These are phyloP conservation scores for Lactuca sativa DNA, from an alignment of 129 eudicot species.

Conservation along the genomic window DNA sequence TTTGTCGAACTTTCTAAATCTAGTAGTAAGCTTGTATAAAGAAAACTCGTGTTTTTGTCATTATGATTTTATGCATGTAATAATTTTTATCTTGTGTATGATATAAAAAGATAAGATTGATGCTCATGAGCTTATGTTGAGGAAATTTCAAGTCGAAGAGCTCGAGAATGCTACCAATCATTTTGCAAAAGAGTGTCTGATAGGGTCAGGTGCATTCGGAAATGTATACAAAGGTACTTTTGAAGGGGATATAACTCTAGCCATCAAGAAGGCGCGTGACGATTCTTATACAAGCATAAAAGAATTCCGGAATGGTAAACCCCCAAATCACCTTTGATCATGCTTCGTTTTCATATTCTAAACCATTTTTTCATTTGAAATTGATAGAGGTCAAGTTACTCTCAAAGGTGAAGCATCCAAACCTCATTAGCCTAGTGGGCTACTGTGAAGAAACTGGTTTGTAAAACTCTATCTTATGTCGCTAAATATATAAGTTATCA, in stretches of 20 bases:
- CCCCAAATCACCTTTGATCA: neutral
- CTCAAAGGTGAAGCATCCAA: constrained; percentile 74
- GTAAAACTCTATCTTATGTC: constrained; percentile 13
- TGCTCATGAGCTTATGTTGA: constrained; percentile 53
- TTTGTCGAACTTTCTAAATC: neutral
- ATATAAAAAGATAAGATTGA: constrained; percentile 44
- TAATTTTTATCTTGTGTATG: neutral
- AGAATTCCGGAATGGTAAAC: constrained; percentile 72
- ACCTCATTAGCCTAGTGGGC: constrained; percentile 72
- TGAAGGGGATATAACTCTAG: constrained; percentile 50
- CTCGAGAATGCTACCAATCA: constrained; percentile 67
- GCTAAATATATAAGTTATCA: neutral
- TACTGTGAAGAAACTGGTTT: constrained; percentile 70
- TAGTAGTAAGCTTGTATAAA: neutral
- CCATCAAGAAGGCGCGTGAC: constrained; percentile 60
- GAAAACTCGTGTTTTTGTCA: neutral
- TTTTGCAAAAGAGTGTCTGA: constrained; percentile 52
- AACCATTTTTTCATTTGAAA: constrained; percentile 7
- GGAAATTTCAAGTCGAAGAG: constrained; percentile 52
- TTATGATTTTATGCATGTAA: neutral
- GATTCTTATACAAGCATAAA: constrained; percentile 55
- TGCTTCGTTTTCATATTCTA: neutral
- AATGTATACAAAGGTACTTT: constrained; percentile 68
- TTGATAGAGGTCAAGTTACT: constrained; percentile 65
- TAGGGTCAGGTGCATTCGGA: constrained; percentile 81